phyloP scores from a whole-genome alignment of 495 filamentous ascomycete species.

The Rusavskia elegans region DNA sequence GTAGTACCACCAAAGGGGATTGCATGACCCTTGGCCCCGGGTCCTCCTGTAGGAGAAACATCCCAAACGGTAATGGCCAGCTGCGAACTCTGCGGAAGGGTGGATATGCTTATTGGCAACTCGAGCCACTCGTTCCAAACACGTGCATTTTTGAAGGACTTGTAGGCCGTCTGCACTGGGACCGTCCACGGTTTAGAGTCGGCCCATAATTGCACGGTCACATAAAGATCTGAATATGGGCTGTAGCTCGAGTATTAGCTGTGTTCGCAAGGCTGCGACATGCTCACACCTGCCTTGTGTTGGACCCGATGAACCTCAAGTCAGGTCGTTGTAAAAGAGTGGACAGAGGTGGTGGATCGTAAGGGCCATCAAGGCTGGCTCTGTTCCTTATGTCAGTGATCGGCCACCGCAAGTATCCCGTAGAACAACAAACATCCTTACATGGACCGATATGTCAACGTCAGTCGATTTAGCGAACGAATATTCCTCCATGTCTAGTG shows the following conservation, averaged over 20 bases:
- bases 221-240: constrained; percentile 70
- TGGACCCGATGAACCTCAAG: constrained; percentile 71
- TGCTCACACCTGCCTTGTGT: constrained; percentile 31
- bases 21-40: constrained; percentile 50
- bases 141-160: constrained; percentile 62
- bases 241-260: constrained; percentile 17
- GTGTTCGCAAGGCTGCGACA: background rate
- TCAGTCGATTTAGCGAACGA: constrained; percentile 78
- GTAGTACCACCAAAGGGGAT: constrained; percentile 93
- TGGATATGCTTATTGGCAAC: constrained; percentile 67
- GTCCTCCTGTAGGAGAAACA: constrained; percentile 57
- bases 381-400: constrained; percentile 24
- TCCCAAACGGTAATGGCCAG: constrained; percentile 96
- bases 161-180: constrained; percentile 82
- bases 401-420: background rate
- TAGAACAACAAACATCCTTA: constrained; percentile 51
- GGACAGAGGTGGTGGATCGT: constrained; percentile 62
- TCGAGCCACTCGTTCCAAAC: constrained; percentile 94
- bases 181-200: constrained; percentile 90
- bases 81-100: constrained; percentile 60
- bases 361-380: constrained; percentile 74
- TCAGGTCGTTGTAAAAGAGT: constrained; percentile 62
- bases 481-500: constrained; percentile 65
- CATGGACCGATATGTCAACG: constrained; percentile 59
- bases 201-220: constrained; percentile 86